Evolutionary conservation across 2,329 filamentous ascomycete species (phyloP).

Genomic region (Aspergillus pseudotamarii): DNA sequence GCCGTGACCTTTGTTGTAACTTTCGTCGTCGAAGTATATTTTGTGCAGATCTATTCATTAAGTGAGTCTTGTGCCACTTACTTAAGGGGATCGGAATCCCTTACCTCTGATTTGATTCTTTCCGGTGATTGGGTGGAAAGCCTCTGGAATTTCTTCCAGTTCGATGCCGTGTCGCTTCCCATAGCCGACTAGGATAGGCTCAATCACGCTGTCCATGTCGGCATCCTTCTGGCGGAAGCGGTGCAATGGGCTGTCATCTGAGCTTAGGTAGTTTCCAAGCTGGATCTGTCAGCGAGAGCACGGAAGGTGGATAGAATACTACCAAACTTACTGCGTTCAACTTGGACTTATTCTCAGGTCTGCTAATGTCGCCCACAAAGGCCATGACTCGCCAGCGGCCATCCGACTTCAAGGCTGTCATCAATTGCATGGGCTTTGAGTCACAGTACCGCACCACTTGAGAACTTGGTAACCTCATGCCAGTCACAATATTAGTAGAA

Average conservation of each 20-base stretch:
- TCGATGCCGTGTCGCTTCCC: constrained; percentile 54
- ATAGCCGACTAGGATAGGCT: constrained; percentile 57
- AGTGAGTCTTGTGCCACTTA: background rate
- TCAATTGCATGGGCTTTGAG: constrained; percentile 58
- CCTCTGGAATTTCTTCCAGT: constrained; percentile 56
- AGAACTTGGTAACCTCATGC: constrained; percentile 56
- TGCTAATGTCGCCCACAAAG: constrained; percentile 50
- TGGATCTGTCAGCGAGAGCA: constrained; percentile 20
- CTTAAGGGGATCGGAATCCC: constrained; percentile 3
- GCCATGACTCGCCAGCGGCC: constrained; percentile 56
- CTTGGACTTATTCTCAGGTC: constrained; percentile 27
- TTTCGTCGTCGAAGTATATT: constrained; percentile 59
- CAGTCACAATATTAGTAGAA: constrained; percentile 44
- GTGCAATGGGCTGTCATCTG: constrained; percentile 43
- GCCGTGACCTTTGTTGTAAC: constrained; percentile 59
- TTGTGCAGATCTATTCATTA: constrained; percentile 58
- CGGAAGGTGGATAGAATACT: background rate
- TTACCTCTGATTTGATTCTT: constrained; percentile 59
- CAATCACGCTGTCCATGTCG: constrained; percentile 60
- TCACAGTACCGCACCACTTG: constrained; percentile 64
- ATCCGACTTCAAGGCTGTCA: constrained; percentile 54
- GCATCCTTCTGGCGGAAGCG: constrained; percentile 46
- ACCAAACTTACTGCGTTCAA: constrained; percentile 42
- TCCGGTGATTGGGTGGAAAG: constrained; percentile 60
- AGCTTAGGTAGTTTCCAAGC: constrained; percentile 46